Evolutionary conservation across 2,329 filamentous ascomycete genomes (phyloP).

Genomic region (Epichloe gansuensis): DNA sequence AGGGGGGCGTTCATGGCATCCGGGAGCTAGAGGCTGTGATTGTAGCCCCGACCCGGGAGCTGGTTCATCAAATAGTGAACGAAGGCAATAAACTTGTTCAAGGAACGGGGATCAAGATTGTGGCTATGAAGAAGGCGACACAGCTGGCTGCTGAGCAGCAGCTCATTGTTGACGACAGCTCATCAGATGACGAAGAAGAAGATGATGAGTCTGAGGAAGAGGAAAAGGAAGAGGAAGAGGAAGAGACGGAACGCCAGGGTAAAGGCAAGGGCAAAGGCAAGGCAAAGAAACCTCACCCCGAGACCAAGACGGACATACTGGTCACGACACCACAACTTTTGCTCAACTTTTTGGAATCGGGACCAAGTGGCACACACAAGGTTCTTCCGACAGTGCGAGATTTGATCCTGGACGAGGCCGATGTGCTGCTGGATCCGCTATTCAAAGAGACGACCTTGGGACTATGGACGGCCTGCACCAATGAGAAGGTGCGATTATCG

Average conservation of each 20-base stretch:
- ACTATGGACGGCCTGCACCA: slow-evolving; percentile 70
- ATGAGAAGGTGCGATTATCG: slow-evolving; percentile 56
- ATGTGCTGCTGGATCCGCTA: slow-evolving; percentile 81
- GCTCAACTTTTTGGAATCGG: slow-evolving; percentile 52
- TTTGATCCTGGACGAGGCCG: slow-evolving; percentile 83
- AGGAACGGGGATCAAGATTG: slow-evolving; percentile 66
- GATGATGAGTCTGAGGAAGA: slow-evolving; percentile 15
- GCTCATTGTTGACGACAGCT: slow-evolving; percentile 25
- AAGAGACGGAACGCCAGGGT: slow-evolving; percentile 21
- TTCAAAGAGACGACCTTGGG: slow-evolving; percentile 80
- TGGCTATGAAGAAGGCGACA: slow-evolving; percentile 79
- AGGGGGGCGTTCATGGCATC: slow-evolving; percentile 24
- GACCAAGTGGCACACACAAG: slow-evolving; percentile 30
- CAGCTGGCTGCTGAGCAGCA: slow-evolving; percentile 40
- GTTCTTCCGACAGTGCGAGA: slow-evolving; percentile 55
- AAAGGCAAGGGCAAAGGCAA: slow-evolving; percentile 19
- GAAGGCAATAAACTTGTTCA: slow-evolving; percentile 71
- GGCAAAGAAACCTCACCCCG: slow-evolving; percentile 13
- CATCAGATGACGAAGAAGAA: slow-evolving; percentile 15
- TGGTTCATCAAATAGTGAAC: slow-evolving; percentile 67
- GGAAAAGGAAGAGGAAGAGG: slow-evolving; percentile 28
- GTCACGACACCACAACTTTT: slow-evolving; percentile 45
- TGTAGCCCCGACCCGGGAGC: slow-evolving; percentile 65
- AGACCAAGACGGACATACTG: slow-evolving; percentile 25
- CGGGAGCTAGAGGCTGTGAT: slow-evolving; percentile 54